Evolutionary conservation across 768 basidiomycete species (phyloP), one percentile per base, ranked within the genome.

Genomic region (Boletellus ananiceps): DNA sequence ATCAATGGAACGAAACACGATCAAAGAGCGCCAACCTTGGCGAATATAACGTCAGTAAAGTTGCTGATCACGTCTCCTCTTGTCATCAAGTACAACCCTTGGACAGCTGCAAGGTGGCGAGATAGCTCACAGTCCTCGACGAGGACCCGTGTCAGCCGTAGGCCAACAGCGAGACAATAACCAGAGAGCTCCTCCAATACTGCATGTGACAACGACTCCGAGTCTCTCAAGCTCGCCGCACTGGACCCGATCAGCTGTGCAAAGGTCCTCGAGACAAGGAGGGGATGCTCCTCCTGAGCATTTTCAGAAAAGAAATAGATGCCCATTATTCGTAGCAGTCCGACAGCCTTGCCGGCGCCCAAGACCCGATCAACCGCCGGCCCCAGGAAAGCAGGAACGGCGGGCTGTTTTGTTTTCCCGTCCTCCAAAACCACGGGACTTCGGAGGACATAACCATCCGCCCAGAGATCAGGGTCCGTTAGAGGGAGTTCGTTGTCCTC

Each of bases 401-500:
- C 64, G 44, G 50, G 57, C 50, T 65, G 59, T 40, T 62, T 58
- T 47, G 47, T 59, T 50, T 51, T 40, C 49, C 60, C 46, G 1
- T 63, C 65, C 34, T 59, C 65, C 29, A 63, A 56, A 3, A 67
- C 62, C 15, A 49, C 47, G 1, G 67, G 69, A 40, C 76, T 76
- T 34, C 82, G 69, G 51, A 89, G 62, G 3, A 70, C 69, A 64
- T 84, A 90, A 0, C 84, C 86, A 36, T 87, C 82, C 27, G 75
- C 70, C 89, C 89, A 93, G 59, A 89, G 89, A 48, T 90, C 86
- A 0, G 83, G 84, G 58, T 86, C 84, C 59, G 81, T 53, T 18
- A 84, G 60, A 2, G 77, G 76, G 38, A 87, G 70, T 16, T 81
- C 83, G 58, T 78, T 88, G 52, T 79, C 78, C 59, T 86, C 84